A percentile compares a stretch with the other conserved stretches of the same genome.
phyloP scores from a whole-genome alignment of 139 green algal species.

The Spirogloea muscicola region DNA sequence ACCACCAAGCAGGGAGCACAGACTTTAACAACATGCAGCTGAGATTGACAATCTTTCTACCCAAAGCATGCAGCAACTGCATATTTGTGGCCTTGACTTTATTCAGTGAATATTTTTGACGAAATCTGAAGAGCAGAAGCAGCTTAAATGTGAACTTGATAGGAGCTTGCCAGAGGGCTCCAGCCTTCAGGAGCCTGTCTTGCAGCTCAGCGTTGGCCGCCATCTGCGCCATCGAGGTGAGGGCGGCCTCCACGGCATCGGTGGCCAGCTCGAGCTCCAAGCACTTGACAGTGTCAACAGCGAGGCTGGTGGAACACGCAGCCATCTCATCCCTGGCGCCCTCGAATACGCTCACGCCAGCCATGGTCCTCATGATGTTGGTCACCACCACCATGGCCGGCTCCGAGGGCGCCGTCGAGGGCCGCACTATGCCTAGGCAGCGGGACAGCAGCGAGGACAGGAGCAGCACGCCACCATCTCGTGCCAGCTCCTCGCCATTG shows the following conservation, averaged over 20 bases:
- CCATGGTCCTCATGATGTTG: constrained; percentile 57
- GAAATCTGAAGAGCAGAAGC: too few species aligned
- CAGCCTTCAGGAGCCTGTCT: constrained; percentile 58
- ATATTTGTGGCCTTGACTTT: too few species aligned
- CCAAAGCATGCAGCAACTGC: too few species aligned
- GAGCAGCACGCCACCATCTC: constrained; percentile 65
- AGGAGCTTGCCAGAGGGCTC: constrained; percentile 61
- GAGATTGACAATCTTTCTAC: too few species aligned
- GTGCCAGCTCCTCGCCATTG: constrained; percentile 84
- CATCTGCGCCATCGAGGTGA: constrained; percentile 62
- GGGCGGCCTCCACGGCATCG: constrained; percentile 68
- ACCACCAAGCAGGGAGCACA: too few species aligned
- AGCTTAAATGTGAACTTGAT: too few species aligned
- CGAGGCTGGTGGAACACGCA: too few species aligned
- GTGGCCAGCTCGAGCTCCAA: constrained; percentile 57
- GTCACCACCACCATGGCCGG: constrained; percentile 26
- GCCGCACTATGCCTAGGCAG: constrained; percentile 62
- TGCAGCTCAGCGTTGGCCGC: constrained; percentile 56
- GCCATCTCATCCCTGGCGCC: constrained; percentile 8
- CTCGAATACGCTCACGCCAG: constrained; percentile 56
- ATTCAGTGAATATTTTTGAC: too few species aligned
- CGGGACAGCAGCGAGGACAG: constrained; percentile 68
- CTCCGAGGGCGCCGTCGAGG: constrained; percentile 48
- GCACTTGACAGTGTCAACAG: constrained; percentile 54
- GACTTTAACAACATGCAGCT: too few species aligned